Percentiles rank a stretch among this genome's conserved stretches.
phyloP scores from a whole-genome alignment of 139 green algal genomes.

The Auxenochlorella pyrenoidosa region DNA sequence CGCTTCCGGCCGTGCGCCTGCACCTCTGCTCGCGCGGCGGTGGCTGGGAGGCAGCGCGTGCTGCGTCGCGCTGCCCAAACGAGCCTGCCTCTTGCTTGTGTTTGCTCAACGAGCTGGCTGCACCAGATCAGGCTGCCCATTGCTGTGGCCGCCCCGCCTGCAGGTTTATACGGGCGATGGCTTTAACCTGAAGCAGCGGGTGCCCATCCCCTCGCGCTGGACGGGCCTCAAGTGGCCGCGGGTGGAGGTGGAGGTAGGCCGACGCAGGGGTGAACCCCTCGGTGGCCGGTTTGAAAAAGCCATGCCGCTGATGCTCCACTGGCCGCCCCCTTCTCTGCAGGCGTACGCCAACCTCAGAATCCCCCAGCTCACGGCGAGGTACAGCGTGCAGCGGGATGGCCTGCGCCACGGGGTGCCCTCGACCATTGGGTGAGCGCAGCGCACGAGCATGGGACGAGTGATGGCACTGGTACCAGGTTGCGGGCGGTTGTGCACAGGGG shows the following conservation, averaged over 20 bases:
- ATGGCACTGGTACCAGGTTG: no score
- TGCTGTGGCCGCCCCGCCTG: neutral
- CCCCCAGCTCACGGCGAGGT: conserved; percentile 6
- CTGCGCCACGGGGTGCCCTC: neutral
- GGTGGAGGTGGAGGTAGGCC: neutral
- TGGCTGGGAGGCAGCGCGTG: no score
- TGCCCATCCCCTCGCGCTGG: conserved; percentile 1
- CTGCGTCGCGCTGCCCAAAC: neutral
- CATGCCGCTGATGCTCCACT: no score
- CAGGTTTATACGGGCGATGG: neutral
- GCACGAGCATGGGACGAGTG: no score
- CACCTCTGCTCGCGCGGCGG: no score
- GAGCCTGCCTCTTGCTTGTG: no score
- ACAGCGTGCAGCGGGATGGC: conserved; percentile 21
- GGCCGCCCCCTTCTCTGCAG: neutral
- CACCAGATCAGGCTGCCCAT: no score
- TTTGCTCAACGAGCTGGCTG: no score
- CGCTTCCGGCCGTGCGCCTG: no score
- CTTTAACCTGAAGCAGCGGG: conserved; percentile 10
- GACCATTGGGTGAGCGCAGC: neutral
- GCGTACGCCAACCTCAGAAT: conserved; percentile 2
- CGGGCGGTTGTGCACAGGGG: no score
- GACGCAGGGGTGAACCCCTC: neutral
- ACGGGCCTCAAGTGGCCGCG: neutral
- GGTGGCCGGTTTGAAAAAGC: no score